Evolutionary conservation across 257 asterid genomes (phyloP).

Genomic region (Nicotiana tomentosiformis): DNA sequence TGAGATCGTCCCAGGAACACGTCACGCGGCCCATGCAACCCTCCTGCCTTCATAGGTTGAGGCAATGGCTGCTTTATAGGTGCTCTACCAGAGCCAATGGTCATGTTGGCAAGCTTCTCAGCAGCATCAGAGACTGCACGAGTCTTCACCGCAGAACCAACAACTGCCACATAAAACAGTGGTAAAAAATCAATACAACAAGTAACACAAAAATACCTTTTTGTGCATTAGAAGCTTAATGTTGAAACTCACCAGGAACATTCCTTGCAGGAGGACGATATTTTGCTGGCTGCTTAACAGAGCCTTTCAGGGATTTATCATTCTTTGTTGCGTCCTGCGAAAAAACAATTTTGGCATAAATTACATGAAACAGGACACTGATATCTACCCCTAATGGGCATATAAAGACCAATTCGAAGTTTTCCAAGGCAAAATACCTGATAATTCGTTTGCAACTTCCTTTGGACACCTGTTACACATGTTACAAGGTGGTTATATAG

Average conservation of each 20-base stretch:
- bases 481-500: neutral
- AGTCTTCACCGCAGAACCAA: constrained; percentile 31
- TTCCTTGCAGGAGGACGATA: constrained; percentile 70
- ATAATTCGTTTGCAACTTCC: constrained; percentile 72
- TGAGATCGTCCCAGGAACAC: constrained; percentile 38
- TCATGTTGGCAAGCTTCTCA: constrained; percentile 57
- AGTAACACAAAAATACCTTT: neutral
- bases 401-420: neutral
- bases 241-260: constrained; percentile 40
- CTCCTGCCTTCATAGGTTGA: constrained; percentile 82
- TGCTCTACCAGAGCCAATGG: constrained; percentile 38
- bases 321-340: constrained; percentile 38
- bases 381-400: neutral
- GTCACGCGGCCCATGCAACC: constrained; percentile 59
- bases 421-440: constrained; percentile 29
- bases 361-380: neutral
- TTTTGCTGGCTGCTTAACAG: constrained; percentile 57
- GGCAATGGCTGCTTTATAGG: constrained; percentile 38
- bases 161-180: constrained; percentile 19
- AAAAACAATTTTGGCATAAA: neutral
- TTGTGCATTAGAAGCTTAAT: neutral
- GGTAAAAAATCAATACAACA: neutral
- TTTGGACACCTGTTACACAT: constrained; percentile 48
- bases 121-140: constrained; percentile 44
- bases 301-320: constrained; percentile 38